Base-by-base conservation (phyloP, 2,329 filamentous ascomycete species). In the Microdochium trichocladiopsis region DNA sequence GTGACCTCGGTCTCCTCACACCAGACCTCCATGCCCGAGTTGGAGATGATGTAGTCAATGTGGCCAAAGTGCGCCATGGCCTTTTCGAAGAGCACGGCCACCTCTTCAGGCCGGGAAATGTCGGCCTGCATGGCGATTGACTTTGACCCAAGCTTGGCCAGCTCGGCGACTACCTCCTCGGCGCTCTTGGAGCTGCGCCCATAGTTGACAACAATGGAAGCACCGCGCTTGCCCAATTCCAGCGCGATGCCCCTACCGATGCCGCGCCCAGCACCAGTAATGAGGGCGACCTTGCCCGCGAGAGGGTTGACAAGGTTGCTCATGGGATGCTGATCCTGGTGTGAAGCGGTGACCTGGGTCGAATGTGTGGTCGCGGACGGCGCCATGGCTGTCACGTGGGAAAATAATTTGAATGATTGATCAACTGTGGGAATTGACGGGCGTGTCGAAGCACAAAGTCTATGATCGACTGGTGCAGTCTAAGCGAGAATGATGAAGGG, bases 31-130 rank as follows among this genome's bases (percentile, higher is more conserved):
- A 84, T 86, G 57, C 85, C 85, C 10, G 83, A 81, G 78, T 88
- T 88, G 65, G 82, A 87, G 69, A 85, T 78, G 69, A 86, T 84
- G 62, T 87, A 86, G 72, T 90, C 83, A 62, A 90, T 71, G 67
- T 80, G 78, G 64, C 85, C 85, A 61, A 85, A 90, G 69, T 83
- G 79, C 54, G 72, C 72, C 57, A 86, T 72, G 53, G 84, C 84
- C 63, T 81, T 71, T 56, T 82, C 77, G 73, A 90, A 88, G 54
- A 90, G 79, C 52, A 70, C 67, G 54, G 76, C 74, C 48, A 87
- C 87, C 55, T 77, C 69, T 55, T 73, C 73, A 11, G 84, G 77
- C 54, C 78, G 72, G 67, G 78, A 77, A 67, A 87, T 84, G 67
- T 87, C 82, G 52, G 84, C 83, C 67, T 84, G 80, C 64, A 86